phyloP scores from a whole-genome alignment of 2,329 filamentous ascomycete genomes.

The Colletotrichum noveboracense region DNA sequence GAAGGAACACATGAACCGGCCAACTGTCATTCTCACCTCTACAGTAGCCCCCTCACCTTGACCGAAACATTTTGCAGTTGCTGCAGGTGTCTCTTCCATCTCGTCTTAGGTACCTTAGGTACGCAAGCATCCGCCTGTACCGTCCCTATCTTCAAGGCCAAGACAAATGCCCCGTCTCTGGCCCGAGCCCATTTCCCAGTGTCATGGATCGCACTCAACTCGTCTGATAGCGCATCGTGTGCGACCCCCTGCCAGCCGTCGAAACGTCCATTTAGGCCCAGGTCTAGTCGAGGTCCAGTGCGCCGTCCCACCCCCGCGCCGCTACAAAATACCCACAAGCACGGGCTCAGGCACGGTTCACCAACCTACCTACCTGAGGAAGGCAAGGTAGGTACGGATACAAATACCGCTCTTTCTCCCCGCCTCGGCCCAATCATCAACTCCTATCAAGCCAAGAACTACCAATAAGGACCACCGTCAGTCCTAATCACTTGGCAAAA shows the following conservation, averaged over 20 bases:
- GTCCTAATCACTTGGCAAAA: constrained; percentile 16
- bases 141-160: background rate
- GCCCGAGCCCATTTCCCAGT: background rate
- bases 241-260: background rate
- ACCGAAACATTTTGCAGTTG: background rate
- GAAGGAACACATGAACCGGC: background rate
- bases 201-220: background rate
- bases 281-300: background rate
- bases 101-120: too few species aligned
- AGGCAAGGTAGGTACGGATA: background rate
- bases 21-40: background rate
- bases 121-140: background rate
- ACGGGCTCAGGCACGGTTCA: background rate
- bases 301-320: constrained; percentile 18
- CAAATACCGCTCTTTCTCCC: constrained; percentile 6
- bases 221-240: background rate
- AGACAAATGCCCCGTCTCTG: background rate
- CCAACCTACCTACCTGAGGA: background rate
- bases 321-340: background rate
- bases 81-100: background rate
- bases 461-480: background rate
- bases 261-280: background rate
- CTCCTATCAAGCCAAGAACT: background rate
- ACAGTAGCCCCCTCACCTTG: background rate
- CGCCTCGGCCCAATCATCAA: background rate